Percentiles rank a stretch among this genome's conserved stretches.
Evolutionary conservation across 805 yeast genomes (phyloP).

Genomic region (Ogataea pignaliae): DNA sequence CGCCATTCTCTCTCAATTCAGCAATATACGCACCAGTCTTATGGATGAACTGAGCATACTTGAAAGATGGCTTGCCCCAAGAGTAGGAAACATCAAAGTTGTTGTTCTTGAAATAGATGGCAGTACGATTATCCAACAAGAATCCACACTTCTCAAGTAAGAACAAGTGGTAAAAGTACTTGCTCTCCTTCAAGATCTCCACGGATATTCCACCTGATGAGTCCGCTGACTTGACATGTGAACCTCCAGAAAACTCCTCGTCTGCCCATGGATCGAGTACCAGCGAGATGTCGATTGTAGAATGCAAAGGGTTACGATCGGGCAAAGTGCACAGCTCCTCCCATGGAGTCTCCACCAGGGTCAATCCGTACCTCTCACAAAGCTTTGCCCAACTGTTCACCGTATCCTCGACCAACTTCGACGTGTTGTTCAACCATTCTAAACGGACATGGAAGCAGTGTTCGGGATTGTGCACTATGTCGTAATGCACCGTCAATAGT

Average conservation of each 20-base stretch:
- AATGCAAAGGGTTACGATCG: conserved; percentile 77
- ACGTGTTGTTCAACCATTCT: conserved; percentile 91
- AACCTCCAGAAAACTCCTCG: conserved; percentile 36
- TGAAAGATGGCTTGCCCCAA: conserved; percentile 86
- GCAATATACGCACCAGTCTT: conserved; percentile 85
- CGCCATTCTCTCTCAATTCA: conserved; percentile 76
- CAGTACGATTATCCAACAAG: conserved; percentile 75
- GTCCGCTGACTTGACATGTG: neutral
- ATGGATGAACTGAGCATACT: conserved; percentile 86
- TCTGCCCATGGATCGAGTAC: conserved; percentile 72
- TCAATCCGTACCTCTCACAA: conserved; percentile 81
- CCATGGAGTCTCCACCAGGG: conserved; percentile 87
- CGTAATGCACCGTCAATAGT: conserved; percentile 78
- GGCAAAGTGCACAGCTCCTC: conserved; percentile 78
- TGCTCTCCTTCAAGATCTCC: conserved; percentile 43
- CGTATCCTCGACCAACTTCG: conserved; percentile 77
- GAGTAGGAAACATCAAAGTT: conserved; percentile 70
- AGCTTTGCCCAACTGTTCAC: conserved; percentile 72
- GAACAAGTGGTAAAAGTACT: conserved; percentile 73
- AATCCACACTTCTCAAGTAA: conserved; percentile 69
- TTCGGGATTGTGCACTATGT: conserved; percentile 87
- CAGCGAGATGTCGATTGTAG: conserved; percentile 65
- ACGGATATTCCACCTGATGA: conserved; percentile 15
- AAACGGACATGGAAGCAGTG: conserved; percentile 88
- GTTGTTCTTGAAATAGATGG: conserved; percentile 48